Conservation (phyloP, 202 grass and related monocot genomes). For the Carex sylvatica region DNA sequence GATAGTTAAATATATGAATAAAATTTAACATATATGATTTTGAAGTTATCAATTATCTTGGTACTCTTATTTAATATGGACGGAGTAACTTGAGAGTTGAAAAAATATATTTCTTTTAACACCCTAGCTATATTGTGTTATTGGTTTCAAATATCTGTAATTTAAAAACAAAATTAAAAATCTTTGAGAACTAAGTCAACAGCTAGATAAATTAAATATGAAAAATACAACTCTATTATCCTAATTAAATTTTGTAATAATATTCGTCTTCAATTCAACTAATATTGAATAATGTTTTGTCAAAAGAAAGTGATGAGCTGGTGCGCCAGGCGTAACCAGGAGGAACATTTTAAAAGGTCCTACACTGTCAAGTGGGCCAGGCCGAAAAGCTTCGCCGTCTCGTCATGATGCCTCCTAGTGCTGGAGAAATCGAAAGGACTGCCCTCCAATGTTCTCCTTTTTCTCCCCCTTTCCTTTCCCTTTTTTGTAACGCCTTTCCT, state of each 20-base stretch:
- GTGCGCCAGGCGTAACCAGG: neutral
- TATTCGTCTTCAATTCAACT: neutral
- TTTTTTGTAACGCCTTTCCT: neutral
- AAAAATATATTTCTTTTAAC: too few relatives aligned
- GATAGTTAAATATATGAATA: too few relatives aligned
- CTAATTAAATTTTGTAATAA: neutral
- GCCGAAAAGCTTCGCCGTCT: constrained; percentile 5
- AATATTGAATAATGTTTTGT: too few relatives aligned
- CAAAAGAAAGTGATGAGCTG: neutral
- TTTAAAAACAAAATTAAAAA: neutral
- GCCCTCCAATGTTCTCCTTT: constrained; percentile 6
- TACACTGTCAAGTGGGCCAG: constrained; percentile 9
- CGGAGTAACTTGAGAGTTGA: too few relatives aligned
- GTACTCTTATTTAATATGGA: too few relatives aligned
- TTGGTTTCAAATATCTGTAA: neutral
- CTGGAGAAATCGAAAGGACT: constrained; percentile 21
- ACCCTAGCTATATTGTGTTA: neutral
- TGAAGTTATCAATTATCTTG: too few relatives aligned
- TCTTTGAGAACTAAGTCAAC: neutral
- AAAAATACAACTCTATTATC: neutral
- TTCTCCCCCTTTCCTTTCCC: neutral
- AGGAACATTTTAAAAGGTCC: neutral
- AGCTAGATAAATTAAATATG: neutral
- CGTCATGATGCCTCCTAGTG: constrained; percentile 22
- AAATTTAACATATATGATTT: too few relatives aligned